Evolutionary conservation across 768 basidiomycete genomes (phyloP).

Genomic region (Dictyophora rubrovolvata): DNA sequence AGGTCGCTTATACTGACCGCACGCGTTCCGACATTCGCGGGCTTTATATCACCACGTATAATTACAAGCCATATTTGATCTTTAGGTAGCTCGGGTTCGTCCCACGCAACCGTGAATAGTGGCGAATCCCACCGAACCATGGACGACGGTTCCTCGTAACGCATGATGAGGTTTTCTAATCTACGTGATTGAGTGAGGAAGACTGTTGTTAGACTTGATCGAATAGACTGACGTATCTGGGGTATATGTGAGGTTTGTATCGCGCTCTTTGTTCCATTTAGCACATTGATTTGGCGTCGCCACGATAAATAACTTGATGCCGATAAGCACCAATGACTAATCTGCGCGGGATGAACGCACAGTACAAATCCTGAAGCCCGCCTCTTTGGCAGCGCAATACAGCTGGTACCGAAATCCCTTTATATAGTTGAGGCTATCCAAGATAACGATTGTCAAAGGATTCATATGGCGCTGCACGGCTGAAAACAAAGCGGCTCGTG

Average conservation of each 20-base stretch:
- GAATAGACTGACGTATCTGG: constrained; percentile 55
- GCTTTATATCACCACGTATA: constrained; percentile 70
- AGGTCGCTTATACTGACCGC: constrained; percentile 36
- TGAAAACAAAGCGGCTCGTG: constrained; percentile 74
- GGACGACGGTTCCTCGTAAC: constrained; percentile 94
- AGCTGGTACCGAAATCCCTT: constrained; percentile 98
- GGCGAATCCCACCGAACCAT: constrained; percentile 99
- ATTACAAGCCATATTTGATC: constrained; percentile 74
- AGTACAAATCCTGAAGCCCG: constrained; percentile 76
- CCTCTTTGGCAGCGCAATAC: constrained; percentile 90
- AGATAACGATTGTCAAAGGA: constrained; percentile 68
- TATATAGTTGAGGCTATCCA: constrained; percentile 93
- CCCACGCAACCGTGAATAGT: constrained; percentile 74
- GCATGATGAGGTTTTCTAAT: constrained; percentile 74
- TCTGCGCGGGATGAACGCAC: constrained; percentile 35
- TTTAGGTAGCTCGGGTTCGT: constrained; percentile 54
- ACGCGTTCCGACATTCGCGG: constrained; percentile 78
- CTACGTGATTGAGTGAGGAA: constrained; percentile 26
- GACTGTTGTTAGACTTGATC: neutral
- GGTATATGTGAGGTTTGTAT: constrained; percentile 42
- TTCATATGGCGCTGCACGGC: constrained; percentile 68
- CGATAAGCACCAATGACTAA: neutral
- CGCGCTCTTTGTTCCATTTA: constrained; percentile 57
- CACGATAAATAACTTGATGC: constrained; percentile 58
- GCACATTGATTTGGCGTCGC: constrained; percentile 66